Evolutionary conservation across 2,329 filamentous ascomycete species (phyloP).

Genomic region (Fusarium mangiferae): DNA sequence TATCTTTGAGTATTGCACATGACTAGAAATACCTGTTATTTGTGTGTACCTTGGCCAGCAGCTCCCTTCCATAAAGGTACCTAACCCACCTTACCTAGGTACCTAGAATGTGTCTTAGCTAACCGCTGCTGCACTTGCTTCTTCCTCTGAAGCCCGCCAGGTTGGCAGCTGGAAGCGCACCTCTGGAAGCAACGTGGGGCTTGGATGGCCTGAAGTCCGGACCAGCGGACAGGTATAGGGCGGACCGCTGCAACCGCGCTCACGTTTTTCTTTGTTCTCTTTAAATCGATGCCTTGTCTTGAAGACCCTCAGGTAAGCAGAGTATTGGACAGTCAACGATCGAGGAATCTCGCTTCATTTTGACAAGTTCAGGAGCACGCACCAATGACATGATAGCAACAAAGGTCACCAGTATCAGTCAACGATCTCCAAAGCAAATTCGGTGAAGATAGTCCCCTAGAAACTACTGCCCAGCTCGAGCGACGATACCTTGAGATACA

Average conservation of each 20-base stretch:
- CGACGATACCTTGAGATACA: slow-evolving; percentile 25
- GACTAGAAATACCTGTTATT: slow-evolving; percentile 16
- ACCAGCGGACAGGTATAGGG: slow-evolving; percentile 37
- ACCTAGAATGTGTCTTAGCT: not conserved
- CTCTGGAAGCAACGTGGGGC: slow-evolving; percentile 22
- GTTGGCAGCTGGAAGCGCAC: slow-evolving; percentile 18
- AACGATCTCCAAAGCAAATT: slow-evolving; percentile 15
- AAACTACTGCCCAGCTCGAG: slow-evolving; percentile 4
- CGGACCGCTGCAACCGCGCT: slow-evolving; percentile 38
- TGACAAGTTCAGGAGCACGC: not conserved
- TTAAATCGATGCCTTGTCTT: not conserved
- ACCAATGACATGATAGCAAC: not conserved
- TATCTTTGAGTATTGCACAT: slow-evolving; percentile 5
- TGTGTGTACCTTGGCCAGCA: not conserved
- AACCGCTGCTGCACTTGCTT: not conserved
- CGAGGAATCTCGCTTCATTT: not conserved
- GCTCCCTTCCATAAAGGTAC: not conserved
- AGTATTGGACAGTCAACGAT: not conserved
- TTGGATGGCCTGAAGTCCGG: slow-evolving; percentile 39
- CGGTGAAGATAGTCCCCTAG: slow-evolving; percentile 27
- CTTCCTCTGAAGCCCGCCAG: slow-evolving; percentile 8
- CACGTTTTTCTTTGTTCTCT: slow-evolving; percentile 11
- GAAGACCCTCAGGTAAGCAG: not conserved
- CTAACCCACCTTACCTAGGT: not conserved
- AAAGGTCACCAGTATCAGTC: slow-evolving; percentile 11